Evolutionary conservation across 1,139 yeast genomes (phyloP).

Genomic region (Taiozyma sp.): DNA sequence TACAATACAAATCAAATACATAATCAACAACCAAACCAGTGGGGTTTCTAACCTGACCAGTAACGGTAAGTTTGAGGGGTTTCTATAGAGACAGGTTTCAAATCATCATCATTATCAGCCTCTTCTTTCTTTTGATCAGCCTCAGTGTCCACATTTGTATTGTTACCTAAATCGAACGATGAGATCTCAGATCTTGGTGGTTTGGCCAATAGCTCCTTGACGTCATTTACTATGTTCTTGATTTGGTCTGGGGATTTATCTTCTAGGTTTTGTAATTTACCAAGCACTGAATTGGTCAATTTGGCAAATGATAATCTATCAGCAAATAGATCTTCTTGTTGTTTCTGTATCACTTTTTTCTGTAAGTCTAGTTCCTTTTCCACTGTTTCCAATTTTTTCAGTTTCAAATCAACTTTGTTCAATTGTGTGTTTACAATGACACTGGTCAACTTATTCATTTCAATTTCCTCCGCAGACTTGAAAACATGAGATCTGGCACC

Average conservation of each 20-base stretch:
- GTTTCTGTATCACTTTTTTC: constrained; percentile 65
- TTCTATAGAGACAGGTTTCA: constrained; percentile 74
- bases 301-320: constrained; percentile 64
- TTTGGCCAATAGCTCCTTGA: constrained; percentile 44
- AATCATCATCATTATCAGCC: constrained; percentile 23
- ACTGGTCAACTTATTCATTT: constrained; percentile 56
- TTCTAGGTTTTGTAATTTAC: constrained; percentile 10
- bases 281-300: constrained; percentile 23
- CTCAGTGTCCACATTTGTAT: constrained; percentile 14
- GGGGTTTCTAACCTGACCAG: constrained; percentile 58
- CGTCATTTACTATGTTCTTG: constrained; percentile 36
- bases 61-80: constrained; percentile 83
- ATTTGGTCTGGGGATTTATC: constrained; percentile 21
- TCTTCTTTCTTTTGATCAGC: constrained; percentile 9
- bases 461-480: constrained; percentile 79
- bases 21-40: background rate
- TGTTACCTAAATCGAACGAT: constrained; percentile 11
- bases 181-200: constrained; percentile 36
- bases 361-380: constrained; percentile 81
- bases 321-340: constrained; percentile 76
- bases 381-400: constrained; percentile 62
- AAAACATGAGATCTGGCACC: constrained; percentile 85
- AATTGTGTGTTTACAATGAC: constrained; percentile 68
- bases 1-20: background rate
- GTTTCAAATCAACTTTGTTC: constrained; percentile 71